Evolutionary conservation across 169 alveolate species (phyloP), one percentile per base, ranked within the genome.

Genomic region (Plasmodium adleri): DNA sequence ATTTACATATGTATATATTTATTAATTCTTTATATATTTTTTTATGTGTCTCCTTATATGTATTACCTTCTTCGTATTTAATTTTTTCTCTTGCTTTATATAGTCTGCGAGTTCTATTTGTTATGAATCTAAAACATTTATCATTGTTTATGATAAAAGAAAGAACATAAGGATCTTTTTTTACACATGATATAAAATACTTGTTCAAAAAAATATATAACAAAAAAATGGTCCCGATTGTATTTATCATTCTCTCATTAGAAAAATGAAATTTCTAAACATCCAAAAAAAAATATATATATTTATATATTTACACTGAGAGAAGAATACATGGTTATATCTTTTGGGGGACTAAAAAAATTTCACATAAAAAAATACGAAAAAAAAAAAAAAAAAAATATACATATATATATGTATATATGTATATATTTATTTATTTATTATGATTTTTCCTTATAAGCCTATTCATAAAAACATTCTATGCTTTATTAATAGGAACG

Each of bases 1-100:
- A 54, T 43, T 39, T n/a, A 45, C 12, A 12, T 68, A 43, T 43
- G 28, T 45, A 68, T 32, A 45, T 20, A 24, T 9, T 10, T 20
- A 32, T 5, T 32, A 32, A 32, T 32, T 32, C 8, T 0, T 0
- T 7, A 32, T 32, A 32, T 32, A 32, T 32, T 32, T 32, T 5
- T 32, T 32, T 20, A 20, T 20, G 8, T 32, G 17, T 2, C 24
- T 58, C 26, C 43, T 24, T 9, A 20, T 26, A 50, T 24, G 20
- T 47, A 1, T 28, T 80, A 80, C 90, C 72, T 52, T 80, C 90
- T 67, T 80, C 73, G 68, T 66, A 80, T n/a, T 54, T 66, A n/a
- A 80, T 54, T 9, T n/a, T 67, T 32, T 62, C 68, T 58, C 45
- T 67, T 72, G 26, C 68, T 62, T 59, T 52, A 22, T 60, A 10